Base-by-base conservation (phyloP, 2,329 filamentous ascomycete genomes). In the Sporothrix luriei region DNA sequence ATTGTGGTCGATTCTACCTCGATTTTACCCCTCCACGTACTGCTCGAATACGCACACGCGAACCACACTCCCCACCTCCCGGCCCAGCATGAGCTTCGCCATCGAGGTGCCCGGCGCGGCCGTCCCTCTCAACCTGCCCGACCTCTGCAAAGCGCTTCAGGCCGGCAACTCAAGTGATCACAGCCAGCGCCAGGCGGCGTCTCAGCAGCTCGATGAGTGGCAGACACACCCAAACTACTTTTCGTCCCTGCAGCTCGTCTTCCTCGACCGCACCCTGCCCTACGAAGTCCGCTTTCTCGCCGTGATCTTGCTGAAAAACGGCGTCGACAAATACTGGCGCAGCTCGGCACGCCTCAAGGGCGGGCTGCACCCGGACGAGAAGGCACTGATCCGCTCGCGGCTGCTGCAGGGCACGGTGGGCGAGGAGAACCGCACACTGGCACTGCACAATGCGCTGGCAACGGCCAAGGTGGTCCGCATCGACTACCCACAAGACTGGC, bases 261-360 rank as follows among this genome's bases (percentile, higher is more conserved):
- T 94, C 78, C 85, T 97, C 73, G 91, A 97, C 80, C 88, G 88
- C 72, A 88, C 88, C 1, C 82, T 96, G 1, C 91, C 92, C 1
- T 80, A 87, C 70, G 90, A 96, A 75, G 87, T 94, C 68, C 91
- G 95, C 72, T 93, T 97, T 76, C 88, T 97, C 13, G 91, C 94
- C 68, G 88, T 98, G 70, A 97, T 98, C 74, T 92, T 97, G 77
- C 85, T 99, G 68, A 98, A 98, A 78, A 97, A 98, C 78, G 95
- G 94, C 69, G 94, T 98, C 79, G 94, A 98, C 78, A 93, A 91
- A 77, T 93, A 93, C 79, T 99, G 95, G 95, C 87, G 95, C 16
- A 74, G 80, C n/a, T 77, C 92, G 85, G 77, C 81, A 46, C 74
- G 80, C 70, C 66, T 78, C 38, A 84, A 82, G 77, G 91, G 91